Conservation (phyloP, 257 asterid genomes). For the Nicotiana tabacum region DNA sequence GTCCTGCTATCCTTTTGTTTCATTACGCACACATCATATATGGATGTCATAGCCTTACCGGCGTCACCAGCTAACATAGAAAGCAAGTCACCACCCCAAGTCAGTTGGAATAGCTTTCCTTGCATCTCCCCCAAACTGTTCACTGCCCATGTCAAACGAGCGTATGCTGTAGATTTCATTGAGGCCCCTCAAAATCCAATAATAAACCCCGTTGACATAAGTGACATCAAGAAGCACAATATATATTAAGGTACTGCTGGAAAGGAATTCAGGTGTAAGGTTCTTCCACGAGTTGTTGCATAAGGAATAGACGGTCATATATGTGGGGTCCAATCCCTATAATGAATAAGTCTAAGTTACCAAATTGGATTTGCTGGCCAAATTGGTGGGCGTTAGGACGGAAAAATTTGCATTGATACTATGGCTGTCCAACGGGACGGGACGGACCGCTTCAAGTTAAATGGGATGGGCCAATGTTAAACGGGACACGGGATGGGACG, state of each 20-base stretch:
- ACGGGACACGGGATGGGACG: no score
- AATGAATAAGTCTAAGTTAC: no score
- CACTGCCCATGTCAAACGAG: neutral
- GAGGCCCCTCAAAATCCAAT: neutral
- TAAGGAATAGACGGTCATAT: neutral
- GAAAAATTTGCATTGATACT: no score
- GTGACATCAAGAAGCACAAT: neutral
- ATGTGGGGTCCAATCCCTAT: neutral
- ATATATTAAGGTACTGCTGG: neutral
- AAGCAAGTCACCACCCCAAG: neutral
- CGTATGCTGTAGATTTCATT: neutral
- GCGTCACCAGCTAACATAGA: neutral
- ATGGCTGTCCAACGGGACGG: no score
- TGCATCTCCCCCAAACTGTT: neutral
- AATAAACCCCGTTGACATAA: neutral
- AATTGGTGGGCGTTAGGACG: no score
- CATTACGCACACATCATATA: neutral
- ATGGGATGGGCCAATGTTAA: no score
- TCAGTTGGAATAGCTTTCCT: neutral
- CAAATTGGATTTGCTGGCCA: no score
- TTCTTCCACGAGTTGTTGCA: constrained; percentile 4
- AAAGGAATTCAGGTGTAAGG: neutral
- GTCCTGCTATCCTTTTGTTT: neutral
- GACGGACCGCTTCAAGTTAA: no score
- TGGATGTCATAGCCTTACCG: neutral